Conservation (phyloP, 495 filamentous ascomycete genomes). For the Penicillium bialowiezense region DNA sequence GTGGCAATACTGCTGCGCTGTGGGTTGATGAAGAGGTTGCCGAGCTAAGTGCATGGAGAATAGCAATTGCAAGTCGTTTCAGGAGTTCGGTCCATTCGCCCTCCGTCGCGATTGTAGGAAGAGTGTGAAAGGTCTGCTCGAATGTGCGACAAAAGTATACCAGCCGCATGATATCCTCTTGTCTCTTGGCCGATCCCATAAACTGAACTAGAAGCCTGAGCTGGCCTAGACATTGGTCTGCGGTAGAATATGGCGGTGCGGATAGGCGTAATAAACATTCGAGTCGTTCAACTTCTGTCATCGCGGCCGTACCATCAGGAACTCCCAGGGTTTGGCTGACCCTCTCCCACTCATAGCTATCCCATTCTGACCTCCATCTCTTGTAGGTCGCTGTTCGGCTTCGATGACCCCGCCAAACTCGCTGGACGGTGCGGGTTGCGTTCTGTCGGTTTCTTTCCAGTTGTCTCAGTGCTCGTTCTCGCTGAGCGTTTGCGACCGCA, state of each 20-base stretch:
- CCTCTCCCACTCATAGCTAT: slow-evolving; percentile 42
- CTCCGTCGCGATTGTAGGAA: slow-evolving; percentile 39
- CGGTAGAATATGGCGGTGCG: slow-evolving; percentile 44
- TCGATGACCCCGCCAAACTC: slow-evolving; percentile 77
- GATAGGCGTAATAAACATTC: slow-evolving; percentile 14
- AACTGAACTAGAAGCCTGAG: slow-evolving; percentile 51
- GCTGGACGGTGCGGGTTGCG: slow-evolving; percentile 73
- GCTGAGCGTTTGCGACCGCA: slow-evolving; percentile 80
- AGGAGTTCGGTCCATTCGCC: slow-evolving; percentile 49
- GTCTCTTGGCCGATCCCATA: slow-evolving; percentile 32
- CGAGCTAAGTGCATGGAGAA: slow-evolving; percentile 39
- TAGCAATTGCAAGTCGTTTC: slow-evolving; percentile 43
- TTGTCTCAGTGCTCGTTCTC: slow-evolving; percentile 75
- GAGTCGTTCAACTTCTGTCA: slow-evolving; percentile 10
- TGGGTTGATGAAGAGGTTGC: slow-evolving; percentile 23
- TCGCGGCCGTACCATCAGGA: slow-evolving; percentile 3
- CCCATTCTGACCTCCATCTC: slow-evolving; percentile 65
- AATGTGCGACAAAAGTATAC: slow-evolving; percentile 44
- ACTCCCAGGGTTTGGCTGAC: slow-evolving; percentile 13
- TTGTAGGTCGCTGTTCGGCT: slow-evolving; percentile 56
- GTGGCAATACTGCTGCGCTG: slow-evolving; percentile 22
- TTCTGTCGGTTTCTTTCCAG: slow-evolving; percentile 76
- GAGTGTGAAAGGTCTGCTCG: slow-evolving; percentile 34
- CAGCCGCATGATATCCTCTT: slow-evolving; percentile 40
- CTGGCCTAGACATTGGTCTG: slow-evolving; percentile 45